Evolutionary conservation across 192 early-diverging fungal species (phyloP).

Genomic region (Backusella psychrophila): DNA sequence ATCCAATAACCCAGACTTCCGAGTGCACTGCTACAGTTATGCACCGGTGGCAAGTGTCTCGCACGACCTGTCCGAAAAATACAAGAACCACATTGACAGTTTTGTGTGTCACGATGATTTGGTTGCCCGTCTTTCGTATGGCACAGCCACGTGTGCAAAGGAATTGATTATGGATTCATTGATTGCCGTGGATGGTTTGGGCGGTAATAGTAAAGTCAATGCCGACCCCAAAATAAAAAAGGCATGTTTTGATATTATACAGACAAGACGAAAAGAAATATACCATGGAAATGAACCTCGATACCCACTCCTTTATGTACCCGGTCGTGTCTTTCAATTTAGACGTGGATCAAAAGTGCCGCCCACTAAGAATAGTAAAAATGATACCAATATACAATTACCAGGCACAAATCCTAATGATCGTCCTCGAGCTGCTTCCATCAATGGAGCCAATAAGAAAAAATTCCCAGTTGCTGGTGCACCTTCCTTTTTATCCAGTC

Average conservation of each 20-base stretch:
- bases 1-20: slow-evolving; percentile 41
- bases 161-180: slow-evolving; percentile 56
- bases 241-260: slow-evolving; percentile 35
- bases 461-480: not conserved
- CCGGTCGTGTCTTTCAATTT: slow-evolving; percentile 36
- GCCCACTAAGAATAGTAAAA: not conserved
- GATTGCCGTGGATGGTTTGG: slow-evolving; percentile 33
- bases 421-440: not conserved
- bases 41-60: slow-evolving; percentile 60
- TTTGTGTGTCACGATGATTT: slow-evolving; percentile 64
- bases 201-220: slow-evolving; percentile 29
- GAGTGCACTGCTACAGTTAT: slow-evolving; percentile 48
- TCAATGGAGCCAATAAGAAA: not conserved
- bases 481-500: slow-evolving; percentile 10
- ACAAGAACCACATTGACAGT: slow-evolving; percentile 54
- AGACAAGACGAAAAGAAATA: slow-evolving; percentile 27
- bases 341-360: slow-evolving; percentile 3
- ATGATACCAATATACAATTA: not conserved
- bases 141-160: slow-evolving; percentile 59
- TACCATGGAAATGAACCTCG: slow-evolving; percentile 27
- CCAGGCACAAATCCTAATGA: not conserved
- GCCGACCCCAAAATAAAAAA: slow-evolving; percentile 22
- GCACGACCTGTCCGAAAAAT: slow-evolving; percentile 48
- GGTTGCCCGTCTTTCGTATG: slow-evolving; percentile 63
- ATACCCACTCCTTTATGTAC: slow-evolving; percentile 35